phyloP scores from a whole-genome alignment of 2,329 filamentous ascomycete species.

The Cordyceps tenuipes region DNA sequence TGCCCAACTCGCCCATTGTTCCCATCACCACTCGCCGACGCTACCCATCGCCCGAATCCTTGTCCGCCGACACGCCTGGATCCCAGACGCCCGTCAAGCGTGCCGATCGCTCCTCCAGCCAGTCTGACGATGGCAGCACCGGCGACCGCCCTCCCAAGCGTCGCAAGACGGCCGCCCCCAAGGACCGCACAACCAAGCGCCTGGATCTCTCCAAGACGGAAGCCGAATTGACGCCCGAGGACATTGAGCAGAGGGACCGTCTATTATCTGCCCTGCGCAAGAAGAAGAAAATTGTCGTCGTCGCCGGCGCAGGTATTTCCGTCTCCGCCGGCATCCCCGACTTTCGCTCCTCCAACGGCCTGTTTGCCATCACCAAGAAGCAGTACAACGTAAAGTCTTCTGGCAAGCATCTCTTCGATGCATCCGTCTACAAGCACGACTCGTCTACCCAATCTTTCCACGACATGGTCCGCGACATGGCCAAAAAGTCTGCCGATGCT shows the following conservation, averaged over 20 bases:
- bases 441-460: slow-evolving; percentile 85
- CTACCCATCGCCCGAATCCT: slow-evolving; percentile 40
- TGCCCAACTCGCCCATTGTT: slow-evolving; percentile 36
- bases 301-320: slow-evolving; percentile 94
- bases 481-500: slow-evolving; percentile 66
- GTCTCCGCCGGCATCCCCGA: slow-evolving; percentile 95
- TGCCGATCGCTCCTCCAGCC: slow-evolving; percentile 22
- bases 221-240: slow-evolving; percentile 36
- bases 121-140: slow-evolving; percentile 38
- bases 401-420: slow-evolving; percentile 93
- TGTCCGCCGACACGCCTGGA: slow-evolving; percentile 35
- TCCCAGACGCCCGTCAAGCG: slow-evolving; percentile 43
- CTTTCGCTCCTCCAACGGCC: slow-evolving; percentile 82
- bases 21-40: slow-evolving; percentile 36
- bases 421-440: slow-evolving; percentile 92
- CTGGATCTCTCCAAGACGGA: slow-evolving; percentile 59
- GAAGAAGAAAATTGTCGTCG: slow-evolving; percentile 93
- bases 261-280: slow-evolving; percentile 69
- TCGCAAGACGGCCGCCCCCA: slow-evolving; percentile 53
- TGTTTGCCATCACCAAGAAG: slow-evolving; percentile 77
- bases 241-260: slow-evolving; percentile 52
- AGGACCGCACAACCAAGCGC: slow-evolving; percentile 66
- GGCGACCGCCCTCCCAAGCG: slow-evolving; percentile 56
- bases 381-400: slow-evolving; percentile 85
- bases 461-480: slow-evolving; percentile 87